Conservation (phyloP, 768 basidiomycete genomes). For the Sarcodon aspratus region DNA sequence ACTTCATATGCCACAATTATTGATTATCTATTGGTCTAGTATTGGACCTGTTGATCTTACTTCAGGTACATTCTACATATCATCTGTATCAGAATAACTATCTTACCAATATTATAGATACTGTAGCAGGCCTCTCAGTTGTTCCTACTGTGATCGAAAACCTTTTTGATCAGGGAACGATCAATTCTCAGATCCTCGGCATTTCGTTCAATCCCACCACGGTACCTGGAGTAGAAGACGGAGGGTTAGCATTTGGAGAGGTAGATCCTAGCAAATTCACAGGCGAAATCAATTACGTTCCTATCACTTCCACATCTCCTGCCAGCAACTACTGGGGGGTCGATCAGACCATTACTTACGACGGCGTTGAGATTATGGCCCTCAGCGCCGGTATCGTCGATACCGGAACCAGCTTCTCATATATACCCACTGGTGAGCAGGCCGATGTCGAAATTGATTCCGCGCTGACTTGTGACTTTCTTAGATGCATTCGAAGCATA, state of each 20-base stretch:
- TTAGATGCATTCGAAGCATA: conserved; percentile 49
- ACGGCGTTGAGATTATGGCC: too few relatives aligned
- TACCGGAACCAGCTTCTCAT: conserved; percentile 17
- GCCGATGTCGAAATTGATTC: conserved; percentile 40
- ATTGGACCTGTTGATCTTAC: conserved; percentile 44
- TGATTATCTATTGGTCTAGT: conserved; percentile 6
- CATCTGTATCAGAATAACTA: too few relatives aligned
- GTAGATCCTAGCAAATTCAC: conserved; percentile 3
- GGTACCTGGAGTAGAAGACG: conserved; percentile 11
- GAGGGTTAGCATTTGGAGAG: conserved; percentile 10
- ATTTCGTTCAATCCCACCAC: conserved; percentile 19
- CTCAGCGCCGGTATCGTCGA: conserved; percentile 15
- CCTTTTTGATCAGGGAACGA: conserved; percentile 17
- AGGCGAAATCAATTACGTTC: conserved; percentile 6
- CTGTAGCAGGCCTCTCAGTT: conserved; percentile 23
- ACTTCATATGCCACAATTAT: too few relatives aligned
- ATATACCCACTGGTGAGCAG: conserved; percentile 21
- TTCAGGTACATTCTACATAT: too few relatives aligned
- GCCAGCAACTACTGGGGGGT: conserved; percentile 33
- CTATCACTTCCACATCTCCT: conserved; percentile 11
- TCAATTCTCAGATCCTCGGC: conserved; percentile 16
- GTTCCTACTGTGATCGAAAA: conserved; percentile 27
- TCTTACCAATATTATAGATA: conserved; percentile 12
- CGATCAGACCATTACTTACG: conserved; percentile 28
- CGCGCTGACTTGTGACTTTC: conserved; percentile 40